A percentile compares a stretch with the other conserved stretches of the same genome.
These are phyloP conservation scores for Phylloporus scabripes DNA, from an alignment of 768 basidiomycete genomes.

Conservation along the genomic window DNA sequence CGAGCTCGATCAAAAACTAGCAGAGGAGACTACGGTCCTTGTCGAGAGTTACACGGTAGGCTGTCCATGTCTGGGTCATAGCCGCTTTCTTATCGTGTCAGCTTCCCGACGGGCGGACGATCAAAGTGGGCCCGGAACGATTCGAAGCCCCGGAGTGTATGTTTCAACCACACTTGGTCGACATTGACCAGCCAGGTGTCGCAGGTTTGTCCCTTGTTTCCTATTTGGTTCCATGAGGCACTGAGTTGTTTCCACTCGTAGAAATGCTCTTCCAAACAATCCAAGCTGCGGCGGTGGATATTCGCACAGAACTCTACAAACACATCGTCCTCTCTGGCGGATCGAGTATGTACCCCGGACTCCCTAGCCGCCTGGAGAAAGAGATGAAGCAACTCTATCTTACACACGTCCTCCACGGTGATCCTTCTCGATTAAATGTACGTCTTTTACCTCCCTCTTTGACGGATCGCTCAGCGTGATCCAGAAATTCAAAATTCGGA, in stretches of 20 bases:
- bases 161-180: conserved; percentile 99
- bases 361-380: conserved; percentile 95
- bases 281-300: conserved; percentile 84
- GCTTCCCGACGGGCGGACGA: conserved; percentile 92
- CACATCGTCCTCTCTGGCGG: conserved; percentile 97
- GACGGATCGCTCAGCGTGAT: neutral
- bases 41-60: conserved; percentile 94
- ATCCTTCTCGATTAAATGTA: conserved; percentile 82
- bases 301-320: conserved; percentile 90
- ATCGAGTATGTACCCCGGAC: conserved; percentile 97
- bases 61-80: neutral
- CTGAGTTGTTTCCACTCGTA: conserved; percentile 18
- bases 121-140: conserved; percentile 97
- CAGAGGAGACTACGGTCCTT: conserved; percentile 94
- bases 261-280: conserved; percentile 98
- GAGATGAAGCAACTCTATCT: conserved; percentile 99
- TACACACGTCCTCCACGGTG: conserved; percentile 78
- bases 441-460: conserved; percentile 29
- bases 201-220: conserved; percentile 55
- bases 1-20: conserved; percentile 86
- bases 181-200: conserved; percentile 93
- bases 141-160: conserved; percentile 99
- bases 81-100: conserved; percentile 27
- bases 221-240: too few species aligned
- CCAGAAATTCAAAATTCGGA: conserved; percentile 99